Conservation (phyloP, 495 filamentous ascomycete species). For the Annulohypoxylon moriforme region DNA sequence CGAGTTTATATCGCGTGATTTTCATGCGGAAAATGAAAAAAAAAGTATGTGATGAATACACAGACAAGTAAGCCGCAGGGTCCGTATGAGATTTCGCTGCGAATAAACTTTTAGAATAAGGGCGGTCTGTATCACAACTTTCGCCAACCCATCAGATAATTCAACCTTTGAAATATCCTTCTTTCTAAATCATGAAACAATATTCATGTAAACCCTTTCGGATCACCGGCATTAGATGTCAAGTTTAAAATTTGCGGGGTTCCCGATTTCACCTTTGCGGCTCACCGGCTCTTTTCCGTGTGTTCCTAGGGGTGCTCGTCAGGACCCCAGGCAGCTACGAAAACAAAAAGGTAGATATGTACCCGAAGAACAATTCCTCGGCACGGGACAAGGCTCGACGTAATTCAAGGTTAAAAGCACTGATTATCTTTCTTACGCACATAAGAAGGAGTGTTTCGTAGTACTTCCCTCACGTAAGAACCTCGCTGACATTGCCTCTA, state of each 20-base stretch:
- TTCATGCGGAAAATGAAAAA: too few species aligned
- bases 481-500: not conserved
- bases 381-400: not conserved
- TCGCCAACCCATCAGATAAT: not conserved
- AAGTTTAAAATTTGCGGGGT: not conserved
- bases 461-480: not conserved
- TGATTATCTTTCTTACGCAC: not conserved
- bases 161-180: not conserved
- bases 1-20: too few species aligned
- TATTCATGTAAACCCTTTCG: slow-evolving; percentile 4
- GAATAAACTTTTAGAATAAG: not conserved
- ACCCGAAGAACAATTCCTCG: not conserved
- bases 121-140: too few species aligned
- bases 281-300: not conserved
- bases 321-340: not conserved
- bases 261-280: not conserved
- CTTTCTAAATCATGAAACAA: not conserved
- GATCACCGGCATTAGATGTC: not conserved
- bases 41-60: too few species aligned
- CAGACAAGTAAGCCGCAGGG: too few species aligned
- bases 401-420: not conserved
- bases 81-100: too few species aligned
- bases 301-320: not conserved
- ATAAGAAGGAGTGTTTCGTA: not conserved
- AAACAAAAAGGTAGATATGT: not conserved